Conservation (phyloP, 768 basidiomycete species). For the Ephemerocybe angulata region DNA sequence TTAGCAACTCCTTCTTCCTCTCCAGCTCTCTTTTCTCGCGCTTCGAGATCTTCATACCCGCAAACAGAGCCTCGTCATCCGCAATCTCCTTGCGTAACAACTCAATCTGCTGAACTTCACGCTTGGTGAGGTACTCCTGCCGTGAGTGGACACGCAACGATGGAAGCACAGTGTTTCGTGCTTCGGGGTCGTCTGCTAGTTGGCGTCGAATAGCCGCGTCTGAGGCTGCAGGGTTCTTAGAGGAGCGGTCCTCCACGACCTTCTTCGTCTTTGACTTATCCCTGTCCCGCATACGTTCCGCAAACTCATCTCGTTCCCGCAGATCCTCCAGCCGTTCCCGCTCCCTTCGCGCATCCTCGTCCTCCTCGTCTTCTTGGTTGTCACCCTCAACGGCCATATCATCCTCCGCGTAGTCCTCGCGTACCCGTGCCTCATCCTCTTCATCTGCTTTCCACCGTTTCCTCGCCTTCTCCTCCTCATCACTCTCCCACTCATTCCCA, state of each 20-base stretch:
- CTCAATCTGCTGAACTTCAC: constrained; percentile 95
- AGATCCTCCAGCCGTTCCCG: constrained; percentile 75
- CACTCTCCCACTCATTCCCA: constrained; percentile 85
- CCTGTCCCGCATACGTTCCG: constrained; percentile 77
- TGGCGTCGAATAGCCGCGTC: constrained; percentile 80
- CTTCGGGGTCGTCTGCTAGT: constrained; percentile 74
- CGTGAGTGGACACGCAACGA: constrained; percentile 84
- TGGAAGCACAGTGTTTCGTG: constrained; percentile 53
- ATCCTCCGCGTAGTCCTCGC: constrained; percentile 23
- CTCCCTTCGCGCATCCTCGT: constrained; percentile 67
- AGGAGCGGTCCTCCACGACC: constrained; percentile 87
- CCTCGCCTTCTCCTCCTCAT: constrained; percentile 74
- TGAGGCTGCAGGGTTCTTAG: constrained; percentile 66
- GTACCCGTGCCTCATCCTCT: constrained; percentile 17
- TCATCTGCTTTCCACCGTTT: constrained; percentile 61
- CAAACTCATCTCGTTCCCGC: constrained; percentile 88
- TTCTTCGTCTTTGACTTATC: constrained; percentile 88
- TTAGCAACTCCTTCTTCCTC: constrained; percentile 86
- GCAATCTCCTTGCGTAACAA: constrained; percentile 88
- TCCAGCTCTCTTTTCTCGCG: constrained; percentile 79
- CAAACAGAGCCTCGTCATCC: constrained; percentile 89
- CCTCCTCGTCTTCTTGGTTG: constrained; percentile 35
- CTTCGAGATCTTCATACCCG: constrained; percentile 87
- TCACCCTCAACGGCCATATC: neutral
- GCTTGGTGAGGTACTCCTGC: constrained; percentile 94